Base-by-base conservation (phyloP, 495 filamentous ascomycete genomes). In the Neohortaea acidophila region DNA sequence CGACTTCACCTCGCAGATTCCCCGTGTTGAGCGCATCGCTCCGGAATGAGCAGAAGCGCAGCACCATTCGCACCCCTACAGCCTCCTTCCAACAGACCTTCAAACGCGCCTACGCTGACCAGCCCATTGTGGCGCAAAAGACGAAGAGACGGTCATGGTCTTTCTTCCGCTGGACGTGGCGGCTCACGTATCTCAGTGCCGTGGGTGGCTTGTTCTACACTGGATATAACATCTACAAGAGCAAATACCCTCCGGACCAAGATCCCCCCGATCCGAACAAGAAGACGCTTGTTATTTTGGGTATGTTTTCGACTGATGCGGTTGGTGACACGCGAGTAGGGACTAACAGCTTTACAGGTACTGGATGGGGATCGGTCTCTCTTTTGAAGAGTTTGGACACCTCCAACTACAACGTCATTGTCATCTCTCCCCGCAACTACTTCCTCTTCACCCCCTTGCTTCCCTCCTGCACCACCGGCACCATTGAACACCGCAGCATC, bases 381-480 rank as follows among this genome's bases (percentile, higher is more conserved):
- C 77, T 99, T 26, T 72, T 99, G 45, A 99, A 99, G 75, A 93
- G 87, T 55, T 75, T 97, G 53, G 91, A 97, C 58, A 93, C 89
- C 32, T 41, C 87, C 52, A 91, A 94, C 70, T 97, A 94, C 71
- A 96, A 96, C 63, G 89, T 97, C 56, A 61, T 94, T 61, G 82
- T 97, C 49, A 79, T 84, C 59, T 94, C 87, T 28, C 89, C 89
- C 39, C 83, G 89, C 51, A 96, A 96, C 64, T 99, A 89, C 72
- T 99, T 99, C 77, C 79, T 99, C 41, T 99, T 96, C 71, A 99
- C 91, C 13, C 89, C 89, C 28, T 73, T 99, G 31, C 72, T 99
- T 28, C 89, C 89, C 36, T 93, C 84, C 56, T 96, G 91, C 63
- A 94, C 89, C 18, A 94, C 84, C 36, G 89, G 91, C 58, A 78